Conservation (phyloP, 2,329 filamentous ascomycete species). For the Hypoxylon sp. region DNA sequence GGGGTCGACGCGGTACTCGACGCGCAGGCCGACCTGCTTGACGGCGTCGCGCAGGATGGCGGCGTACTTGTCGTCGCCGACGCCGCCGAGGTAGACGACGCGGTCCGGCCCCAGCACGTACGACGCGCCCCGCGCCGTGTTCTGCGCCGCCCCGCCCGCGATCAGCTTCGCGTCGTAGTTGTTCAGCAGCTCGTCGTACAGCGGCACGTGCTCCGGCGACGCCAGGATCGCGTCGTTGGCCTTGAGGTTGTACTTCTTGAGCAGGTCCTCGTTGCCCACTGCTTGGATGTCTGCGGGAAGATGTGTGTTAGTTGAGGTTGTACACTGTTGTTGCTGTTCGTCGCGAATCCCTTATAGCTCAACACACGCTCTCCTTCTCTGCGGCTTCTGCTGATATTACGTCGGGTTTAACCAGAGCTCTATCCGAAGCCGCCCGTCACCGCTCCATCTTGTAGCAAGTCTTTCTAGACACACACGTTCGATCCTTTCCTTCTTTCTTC, state of each 20-base stretch:
- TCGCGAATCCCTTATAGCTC: neutral
- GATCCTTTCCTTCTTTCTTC: neutral
- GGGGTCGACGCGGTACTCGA: conserved; percentile 93
- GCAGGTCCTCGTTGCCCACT: conserved; percentile 79
- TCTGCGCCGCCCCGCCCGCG: conserved; percentile 95
- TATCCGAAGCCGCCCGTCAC: neutral
- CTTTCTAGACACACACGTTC: neutral
- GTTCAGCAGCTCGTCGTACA: conserved; percentile 93
- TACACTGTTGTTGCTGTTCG: too few species aligned
- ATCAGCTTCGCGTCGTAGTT: conserved; percentile 94
- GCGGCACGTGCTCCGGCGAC: conserved; percentile 84
- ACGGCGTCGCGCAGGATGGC: conserved; percentile 87
- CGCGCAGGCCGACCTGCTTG: conserved; percentile 85
- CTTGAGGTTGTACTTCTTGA: conserved; percentile 93
- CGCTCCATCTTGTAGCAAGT: neutral
- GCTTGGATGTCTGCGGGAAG: conserved; percentile 98
- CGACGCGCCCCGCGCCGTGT: conserved; percentile 94
- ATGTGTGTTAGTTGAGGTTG: too few species aligned
- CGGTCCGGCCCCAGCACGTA: conserved; percentile 92
- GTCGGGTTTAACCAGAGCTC: neutral
- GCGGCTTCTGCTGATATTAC: neutral
- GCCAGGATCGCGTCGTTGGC: conserved; percentile 97
- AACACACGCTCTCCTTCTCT: neutral
- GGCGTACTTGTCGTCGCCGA: conserved; percentile 95
- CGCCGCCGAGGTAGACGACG: conserved; percentile 91